Evolutionary conservation across 192 early-diverging fungal genomes (phyloP), one percentile per base, ranked within the genome.

Genomic region (Funneliformis geosporum): DNA sequence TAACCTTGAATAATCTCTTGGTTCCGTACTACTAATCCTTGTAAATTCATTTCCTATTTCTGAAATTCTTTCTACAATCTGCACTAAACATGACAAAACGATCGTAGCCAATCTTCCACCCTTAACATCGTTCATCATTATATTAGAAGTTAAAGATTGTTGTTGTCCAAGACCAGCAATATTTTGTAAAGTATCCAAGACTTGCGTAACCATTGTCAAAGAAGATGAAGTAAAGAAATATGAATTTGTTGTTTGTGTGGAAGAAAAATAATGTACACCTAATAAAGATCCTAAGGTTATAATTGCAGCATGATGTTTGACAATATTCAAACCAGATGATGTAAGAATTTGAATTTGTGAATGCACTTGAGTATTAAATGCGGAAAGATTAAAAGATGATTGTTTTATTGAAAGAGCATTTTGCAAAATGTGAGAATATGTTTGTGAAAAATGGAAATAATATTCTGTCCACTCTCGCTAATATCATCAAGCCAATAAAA

Each of bases 1-100:
- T 18, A 90, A 62, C 23, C 88, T 87, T 8, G 83, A 79, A 60
- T 89, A 90, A 25, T 84, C 80, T 43, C 82, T 87, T 18, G 86
- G 86, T 64, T 90, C 89, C 38, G 74, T 80, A n/a, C 84, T 84
- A 16, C 81, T 85, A 0, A 80, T 83, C 21, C 25, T 59, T 50
- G 25, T 1, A 81, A 59, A 25, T 6, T 23, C 21, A 46, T 70
- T 73, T 9, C 79, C 78, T 11, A 44, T 47, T 64, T 84, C 75
- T 6, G 80, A 43, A 21, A 83, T 70, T 16, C 50, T 69, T n/a
- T 80, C 46, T 2, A 84, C 23, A 21, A 44, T 72, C 14, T 78
- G 76, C 5, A 86, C 76, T 14, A 88, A 25, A 23, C 82, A 81
- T 12, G 84, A 88, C 14, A 88, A 83, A 25, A 85, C 69, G 39